Evolutionary conservation across 345 rosid genomes (phyloP), one percentile per base, ranked within the genome.

Genomic region (Salix viminalis): DNA sequence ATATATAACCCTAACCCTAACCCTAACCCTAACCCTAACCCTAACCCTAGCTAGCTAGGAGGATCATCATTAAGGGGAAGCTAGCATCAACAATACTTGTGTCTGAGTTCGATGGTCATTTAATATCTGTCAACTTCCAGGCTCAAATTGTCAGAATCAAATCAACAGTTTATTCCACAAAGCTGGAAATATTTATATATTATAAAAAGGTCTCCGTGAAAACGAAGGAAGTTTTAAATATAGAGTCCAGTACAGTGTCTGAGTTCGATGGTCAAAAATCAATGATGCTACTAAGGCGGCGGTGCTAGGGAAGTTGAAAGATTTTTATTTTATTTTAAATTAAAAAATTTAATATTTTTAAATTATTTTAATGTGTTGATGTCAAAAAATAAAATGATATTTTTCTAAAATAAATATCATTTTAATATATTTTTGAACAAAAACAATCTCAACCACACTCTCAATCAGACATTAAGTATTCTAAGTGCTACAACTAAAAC

Each of bases 121-220:
- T 36, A 0, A 36, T 36, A 5, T 36, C 37, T 36, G 37, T 36
- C 37, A 36, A 36, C 37, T 36, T 36, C 37, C 37, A 36, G 1
- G 37, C 37, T 36, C 79, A 48, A 74, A 70, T 69, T 65, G 81
- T 62, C 60, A 71, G 58, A 65, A 65, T 71, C 60, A 18, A 56
- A 18, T 72, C 54, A 65, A 79, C 67, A 72, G 84, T 74, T 80
- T 32, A 72, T 71, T 77, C 85, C 85, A 77, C 82, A 61, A 62
- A 67, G 70, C 71, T 48, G 74, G 21, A 81, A 65, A 73, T 65
- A 36, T 36, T 36, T 36, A 36, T 36, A 36, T 64, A 73, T 67
- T 42, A 30, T 36, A 41, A 36, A 72, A 34, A 56, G 34, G 37
- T 73, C 76, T 62, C 78, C 77, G 64, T 83, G 61, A 26, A 74